Conservation (phyloP, 352 stramenopile species). For the Hyaloperonospora brassicae region DNA sequence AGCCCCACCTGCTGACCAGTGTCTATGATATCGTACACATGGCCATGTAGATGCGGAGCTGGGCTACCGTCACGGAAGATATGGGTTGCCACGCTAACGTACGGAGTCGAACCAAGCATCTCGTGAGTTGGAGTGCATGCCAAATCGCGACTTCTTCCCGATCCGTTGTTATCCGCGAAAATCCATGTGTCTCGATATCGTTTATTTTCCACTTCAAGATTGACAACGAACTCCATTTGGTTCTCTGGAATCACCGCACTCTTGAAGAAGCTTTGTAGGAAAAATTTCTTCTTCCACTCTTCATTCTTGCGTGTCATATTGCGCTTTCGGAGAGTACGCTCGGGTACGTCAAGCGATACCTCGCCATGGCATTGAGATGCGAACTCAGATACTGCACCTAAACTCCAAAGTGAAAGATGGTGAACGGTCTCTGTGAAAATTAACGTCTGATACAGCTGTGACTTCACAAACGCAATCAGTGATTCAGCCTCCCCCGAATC, state of each 20-base stretch:
- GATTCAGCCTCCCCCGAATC: conserved; percentile 20
- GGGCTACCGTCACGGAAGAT: conserved; percentile 43
- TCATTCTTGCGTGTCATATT: conserved; percentile 41
- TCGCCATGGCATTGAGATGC: conserved; percentile 46
- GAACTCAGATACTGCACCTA: conserved; percentile 63
- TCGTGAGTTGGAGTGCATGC: conserved; percentile 52
- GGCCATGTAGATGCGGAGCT: conserved; percentile 36
- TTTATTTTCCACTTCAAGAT: conserved; percentile 52
- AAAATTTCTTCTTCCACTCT: conserved; percentile 78
- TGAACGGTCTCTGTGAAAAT: conserved; percentile 65
- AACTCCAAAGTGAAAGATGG: conserved; percentile 51
- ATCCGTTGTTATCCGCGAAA: conserved; percentile 56
- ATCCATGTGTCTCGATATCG: conserved; percentile 50
- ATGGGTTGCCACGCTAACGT: conserved; percentile 57
- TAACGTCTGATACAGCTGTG: conserved; percentile 43
- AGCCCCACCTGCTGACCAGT: conserved; percentile 41
- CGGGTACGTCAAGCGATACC: conserved; percentile 29
- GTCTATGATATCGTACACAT: conserved; percentile 51
- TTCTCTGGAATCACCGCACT: conserved; percentile 46
- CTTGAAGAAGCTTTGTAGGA: conserved; percentile 72
- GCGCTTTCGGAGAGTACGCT: conserved; percentile 35
- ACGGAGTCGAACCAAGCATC: conserved; percentile 51
- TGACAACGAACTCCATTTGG: conserved; percentile 57
- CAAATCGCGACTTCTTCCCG: conserved; percentile 59
- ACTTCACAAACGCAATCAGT: conserved; percentile 37